A percentile compares a stretch with the other conserved stretches of the same genome.
phyloP scores from a whole-genome alignment of 148 eudicot species.

The Pouteria glomerata region DNA sequence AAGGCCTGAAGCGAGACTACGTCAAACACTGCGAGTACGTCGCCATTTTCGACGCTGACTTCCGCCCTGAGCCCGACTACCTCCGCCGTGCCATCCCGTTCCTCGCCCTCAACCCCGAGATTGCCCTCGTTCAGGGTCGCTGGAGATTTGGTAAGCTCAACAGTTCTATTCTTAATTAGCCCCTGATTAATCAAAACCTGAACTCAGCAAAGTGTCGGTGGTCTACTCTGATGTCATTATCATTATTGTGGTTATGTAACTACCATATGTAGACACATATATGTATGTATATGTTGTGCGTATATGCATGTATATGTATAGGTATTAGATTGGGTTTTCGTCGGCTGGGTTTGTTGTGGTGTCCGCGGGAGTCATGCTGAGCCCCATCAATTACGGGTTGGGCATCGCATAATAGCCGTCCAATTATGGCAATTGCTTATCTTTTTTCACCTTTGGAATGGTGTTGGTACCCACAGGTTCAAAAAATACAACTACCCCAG shows the following conservation, averaged over 20 bases:
- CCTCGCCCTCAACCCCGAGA: conserved; percentile 55
- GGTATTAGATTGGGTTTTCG: background rate
- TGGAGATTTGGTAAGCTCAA: conserved; percentile 80
- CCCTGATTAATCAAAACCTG: no score
- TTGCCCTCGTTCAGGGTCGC: conserved; percentile 84
- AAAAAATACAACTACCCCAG: background rate
- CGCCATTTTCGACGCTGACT: conserved; percentile 87
- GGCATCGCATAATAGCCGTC: conserved; percentile 1
- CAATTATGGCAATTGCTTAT: conserved; percentile 4
- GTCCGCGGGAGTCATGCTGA: background rate
- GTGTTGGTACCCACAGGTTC: conserved; percentile 1
- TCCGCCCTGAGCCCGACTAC: conserved; percentile 79
- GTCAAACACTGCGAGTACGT: conserved; percentile 80
- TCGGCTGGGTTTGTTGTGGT: conserved; percentile 16
- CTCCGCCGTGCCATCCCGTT: conserved; percentile 72
- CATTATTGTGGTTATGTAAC: background rate
- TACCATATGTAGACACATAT: background rate
- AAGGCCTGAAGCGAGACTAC: conserved; percentile 66
- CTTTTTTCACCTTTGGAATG: conserved; percentile 6
- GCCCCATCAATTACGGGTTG: conserved; percentile 9
- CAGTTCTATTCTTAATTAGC: background rate
- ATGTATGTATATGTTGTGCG: background rate
- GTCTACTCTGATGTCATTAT: conserved; percentile 17
- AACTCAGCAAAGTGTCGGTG: conserved; percentile 18
- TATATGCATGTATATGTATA: background rate